These are phyloP conservation scores for Trichophyton schoenleinii DNA, from an alignment of 2,329 filamentous ascomycete species.

Conservation along the genomic window DNA sequence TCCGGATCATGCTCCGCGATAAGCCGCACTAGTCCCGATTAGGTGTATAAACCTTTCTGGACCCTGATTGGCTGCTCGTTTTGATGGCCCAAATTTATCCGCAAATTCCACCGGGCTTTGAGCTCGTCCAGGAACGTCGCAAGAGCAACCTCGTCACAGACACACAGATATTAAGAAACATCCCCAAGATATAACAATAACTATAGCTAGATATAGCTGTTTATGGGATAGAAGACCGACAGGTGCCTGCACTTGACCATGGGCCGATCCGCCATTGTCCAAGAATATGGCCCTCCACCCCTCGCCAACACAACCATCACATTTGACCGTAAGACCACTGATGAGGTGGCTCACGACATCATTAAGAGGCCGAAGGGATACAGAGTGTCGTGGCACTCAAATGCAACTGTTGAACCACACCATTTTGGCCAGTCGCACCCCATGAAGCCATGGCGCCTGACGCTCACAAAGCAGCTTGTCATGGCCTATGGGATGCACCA, in stretches of 20 bases:
- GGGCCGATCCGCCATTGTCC: conserved; percentile 35
- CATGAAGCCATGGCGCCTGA: conserved; percentile 98
- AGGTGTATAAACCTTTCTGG: background rate
- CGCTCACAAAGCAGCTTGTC: conserved; percentile 86
- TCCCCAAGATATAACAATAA: background rate
- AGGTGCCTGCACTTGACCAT: conserved; percentile 16
- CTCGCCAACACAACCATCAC: conserved; percentile 33
- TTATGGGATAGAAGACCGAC: background rate
- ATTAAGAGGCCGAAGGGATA: conserved; percentile 74
- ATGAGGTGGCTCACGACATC: conserved; percentile 48
- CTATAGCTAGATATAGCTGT: background rate
- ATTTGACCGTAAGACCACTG: conserved; percentile 39
- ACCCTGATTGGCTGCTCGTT: conserved; percentile 4
- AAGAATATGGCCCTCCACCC: conserved; percentile 37
- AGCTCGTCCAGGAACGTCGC: background rate
- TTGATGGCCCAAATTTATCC: conserved; percentile 1
- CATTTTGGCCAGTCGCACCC: conserved; percentile 95
- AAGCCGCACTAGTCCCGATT: conserved; percentile 2
- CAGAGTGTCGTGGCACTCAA: conserved; percentile 89
- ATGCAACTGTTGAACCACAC: conserved; percentile 86
- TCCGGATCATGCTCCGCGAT: background rate
- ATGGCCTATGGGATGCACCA: conserved; percentile 91
- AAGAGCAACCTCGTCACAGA: background rate
- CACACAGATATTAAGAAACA: background rate
- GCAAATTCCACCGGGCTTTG: background rate